These are phyloP conservation scores for Metschnikowia proteae DNA, from an alignment of 805 yeast genomes.

Conservation along the genomic window DNA sequence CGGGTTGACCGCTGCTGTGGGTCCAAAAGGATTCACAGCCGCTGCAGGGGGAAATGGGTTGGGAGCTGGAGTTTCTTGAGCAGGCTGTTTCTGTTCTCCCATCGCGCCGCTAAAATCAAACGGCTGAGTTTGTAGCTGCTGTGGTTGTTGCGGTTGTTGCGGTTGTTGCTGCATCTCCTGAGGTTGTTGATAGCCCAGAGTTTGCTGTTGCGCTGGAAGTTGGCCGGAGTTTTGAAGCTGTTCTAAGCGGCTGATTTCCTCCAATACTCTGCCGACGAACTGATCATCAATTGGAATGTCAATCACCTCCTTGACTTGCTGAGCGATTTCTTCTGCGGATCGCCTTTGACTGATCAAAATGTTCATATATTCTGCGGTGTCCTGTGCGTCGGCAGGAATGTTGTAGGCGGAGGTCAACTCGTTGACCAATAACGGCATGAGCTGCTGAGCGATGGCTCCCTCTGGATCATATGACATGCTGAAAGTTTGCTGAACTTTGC, in stretches of 20 bases:
- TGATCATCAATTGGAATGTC: slow-evolving; percentile 56
- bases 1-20: slow-evolving; percentile 6
- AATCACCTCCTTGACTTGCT: slow-evolving; percentile 58
- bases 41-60: slow-evolving; percentile 8
- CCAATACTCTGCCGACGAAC: slow-evolving; percentile 55
- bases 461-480: slow-evolving; percentile 37
- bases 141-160: slow-evolving; percentile 12
- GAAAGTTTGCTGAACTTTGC: not conserved
- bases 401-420: slow-evolving; percentile 35
- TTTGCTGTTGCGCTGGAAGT: slow-evolving; percentile 8
- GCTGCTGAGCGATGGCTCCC: slow-evolving; percentile 35
- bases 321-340: slow-evolving; percentile 54
- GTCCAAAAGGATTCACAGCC: slow-evolving; percentile 10
- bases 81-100: not conserved
- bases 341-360: slow-evolving; percentile 67
- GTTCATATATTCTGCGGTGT: slow-evolving; percentile 63
- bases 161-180: not conserved
- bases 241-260: slow-evolving; percentile 42
- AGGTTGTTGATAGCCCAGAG: slow-evolving; percentile 9
- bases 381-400: slow-evolving; percentile 38
- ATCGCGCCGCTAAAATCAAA: not conserved
- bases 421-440: slow-evolving; percentile 31
- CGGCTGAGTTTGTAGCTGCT: slow-evolving; percentile 3
- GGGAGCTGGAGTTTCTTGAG: not conserved
- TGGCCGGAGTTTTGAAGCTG: slow-evolving; percentile 5